These are phyloP conservation scores for Tephrocybe rancida DNA, from an alignment of 768 basidiomycete species.

Conservation along the genomic window DNA sequence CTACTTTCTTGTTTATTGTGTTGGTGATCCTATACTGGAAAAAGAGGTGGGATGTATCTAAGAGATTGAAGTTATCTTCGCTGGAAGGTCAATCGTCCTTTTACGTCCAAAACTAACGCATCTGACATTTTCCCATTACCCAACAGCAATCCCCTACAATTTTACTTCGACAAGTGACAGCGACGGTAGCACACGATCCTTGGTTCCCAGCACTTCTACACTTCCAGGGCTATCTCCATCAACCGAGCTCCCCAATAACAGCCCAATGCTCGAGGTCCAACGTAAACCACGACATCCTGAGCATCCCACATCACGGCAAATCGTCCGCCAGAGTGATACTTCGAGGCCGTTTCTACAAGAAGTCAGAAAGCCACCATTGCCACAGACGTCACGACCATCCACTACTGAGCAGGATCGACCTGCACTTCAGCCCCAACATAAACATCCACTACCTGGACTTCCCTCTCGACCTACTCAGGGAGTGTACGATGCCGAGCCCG, in stretches of 20 bases:
- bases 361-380: neutral
- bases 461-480: too few relatives aligned
- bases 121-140: neutral
- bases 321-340: too few relatives aligned
- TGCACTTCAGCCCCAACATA: too few relatives aligned
- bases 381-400: neutral
- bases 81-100: neutral
- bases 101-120: neutral
- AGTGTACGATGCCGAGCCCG: too few relatives aligned
- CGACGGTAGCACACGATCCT: neutral
- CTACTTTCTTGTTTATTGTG: neutral
- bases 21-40: neutral
- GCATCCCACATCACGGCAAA: too few relatives aligned
- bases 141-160: neutral
- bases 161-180: neutral
- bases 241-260: neutral
- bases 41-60: neutral
- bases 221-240: neutral
- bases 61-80: neutral
- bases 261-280: neutral
- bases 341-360: neutral
- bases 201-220: neutral
- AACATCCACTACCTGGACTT: too few relatives aligned
- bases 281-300: neutral
- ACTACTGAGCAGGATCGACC: too few relatives aligned